phyloP scores from a whole-genome alignment of 495 filamentous ascomycete species.

The Podospora australis region DNA sequence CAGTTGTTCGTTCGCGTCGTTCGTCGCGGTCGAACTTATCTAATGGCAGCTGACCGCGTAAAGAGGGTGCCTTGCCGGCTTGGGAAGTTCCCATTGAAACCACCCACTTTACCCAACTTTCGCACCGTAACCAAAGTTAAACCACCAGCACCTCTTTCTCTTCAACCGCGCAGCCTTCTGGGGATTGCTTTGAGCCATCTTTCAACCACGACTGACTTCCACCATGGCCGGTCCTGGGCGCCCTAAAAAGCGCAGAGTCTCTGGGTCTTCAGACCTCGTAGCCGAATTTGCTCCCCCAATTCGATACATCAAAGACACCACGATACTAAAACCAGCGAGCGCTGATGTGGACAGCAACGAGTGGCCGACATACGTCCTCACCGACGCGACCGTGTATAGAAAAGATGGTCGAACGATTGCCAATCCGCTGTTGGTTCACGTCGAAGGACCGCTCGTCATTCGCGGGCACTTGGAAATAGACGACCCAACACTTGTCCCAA shows the following conservation, averaged over 20 bases:
- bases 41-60: too few species aligned
- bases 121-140: too few species aligned
- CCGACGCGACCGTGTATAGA: constrained; percentile 38
- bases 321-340: constrained; percentile 28
- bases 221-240: constrained; percentile 30
- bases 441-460: constrained; percentile 37
- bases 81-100: too few species aligned
- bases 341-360: constrained; percentile 16
- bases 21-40: too few species aligned
- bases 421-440: constrained; percentile 36
- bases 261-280: constrained; percentile 24
- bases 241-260: constrained; percentile 22
- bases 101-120: too few species aligned
- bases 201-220: too few species aligned
- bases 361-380: constrained; percentile 41
- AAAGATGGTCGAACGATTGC: constrained; percentile 33
- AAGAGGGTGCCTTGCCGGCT: too few species aligned
- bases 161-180: too few species aligned
- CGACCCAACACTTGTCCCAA: constrained; percentile 11
- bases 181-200: background rate
- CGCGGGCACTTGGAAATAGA: constrained; percentile 38
- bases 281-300: constrained; percentile 19
- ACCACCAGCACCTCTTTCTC: too few species aligned
- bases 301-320: constrained; percentile 28
- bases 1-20: too few species aligned